Evolutionary conservation across 1,284 basidiomycete species (phyloP).

Genomic region (Cronartium ribicola): DNA sequence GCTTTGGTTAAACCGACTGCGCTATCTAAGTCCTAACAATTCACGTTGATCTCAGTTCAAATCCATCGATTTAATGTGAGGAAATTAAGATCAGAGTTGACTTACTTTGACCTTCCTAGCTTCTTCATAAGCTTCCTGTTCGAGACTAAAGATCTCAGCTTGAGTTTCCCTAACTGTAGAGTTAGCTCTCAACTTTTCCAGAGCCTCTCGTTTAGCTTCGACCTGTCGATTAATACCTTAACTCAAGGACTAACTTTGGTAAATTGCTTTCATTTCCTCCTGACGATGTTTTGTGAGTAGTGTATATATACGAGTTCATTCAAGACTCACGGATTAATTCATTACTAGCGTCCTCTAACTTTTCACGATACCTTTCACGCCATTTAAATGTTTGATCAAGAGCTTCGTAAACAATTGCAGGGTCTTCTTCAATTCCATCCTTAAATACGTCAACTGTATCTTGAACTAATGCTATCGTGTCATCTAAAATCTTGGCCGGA

Average conservation of each 20-base stretch:
- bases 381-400: slow-evolving; percentile 41
- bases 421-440: slow-evolving; percentile 33
- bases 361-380: slow-evolving; percentile 33
- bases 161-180: slow-evolving; percentile 38
- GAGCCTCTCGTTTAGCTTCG: slow-evolving; percentile 36
- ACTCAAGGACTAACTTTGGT: neutral
- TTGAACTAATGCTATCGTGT: slow-evolving; percentile 17
- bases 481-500: slow-evolving; percentile 18
- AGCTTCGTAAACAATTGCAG: slow-evolving; percentile 31
- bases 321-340: slow-evolving; percentile 18
- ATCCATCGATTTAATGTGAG: neutral
- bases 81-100: neutral
- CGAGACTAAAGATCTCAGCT: slow-evolving; percentile 27
- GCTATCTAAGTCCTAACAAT: slow-evolving; percentile 12
- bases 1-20: slow-evolving; percentile 28
- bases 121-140: slow-evolving; percentile 36
- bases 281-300: too few species aligned
- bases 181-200: slow-evolving; percentile 36
- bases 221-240: slow-evolving; percentile 32
- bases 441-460: slow-evolving; percentile 35
- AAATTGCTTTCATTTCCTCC: too few species aligned
- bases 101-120: slow-evolving; percentile 36
- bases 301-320: neutral
- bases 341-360: slow-evolving; percentile 32
- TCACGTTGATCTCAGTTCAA: neutral